Base-by-base conservation (phyloP, 345 rosid genomes). In the Erodium maritimum region DNA sequence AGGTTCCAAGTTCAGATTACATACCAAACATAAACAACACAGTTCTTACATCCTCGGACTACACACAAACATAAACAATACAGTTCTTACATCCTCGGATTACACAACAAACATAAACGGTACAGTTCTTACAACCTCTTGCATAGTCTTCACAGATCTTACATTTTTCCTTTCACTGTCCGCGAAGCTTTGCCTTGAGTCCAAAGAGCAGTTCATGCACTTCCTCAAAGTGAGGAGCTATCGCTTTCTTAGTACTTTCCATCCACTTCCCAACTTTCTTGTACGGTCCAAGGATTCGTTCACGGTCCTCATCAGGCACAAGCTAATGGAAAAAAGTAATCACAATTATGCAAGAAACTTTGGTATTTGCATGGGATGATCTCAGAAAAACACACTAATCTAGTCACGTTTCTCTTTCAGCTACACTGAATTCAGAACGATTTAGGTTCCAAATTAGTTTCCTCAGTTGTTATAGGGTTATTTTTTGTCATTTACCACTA, bases 211-310 rank as follows among this genome's bases (percentile, higher is more conserved):
- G 23, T 46, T 73, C 56, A 53, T 86, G 88, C 50, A 78, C 82
- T 56, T 75, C 86, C 63, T 83, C 84, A 66, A 86, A 86, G 67
- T 81, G 80, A 60, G 90, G 90, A 57, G 58, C 66, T 8, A 82
- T 81, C 20, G 82, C 82, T 25, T 65, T 70, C 59, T 67, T 81
- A 12, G 86, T 80, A 66, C 67, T 65, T 66, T 78, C 81, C 50
- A 83, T 77, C 95, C 95, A 86, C 60, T 77, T 76, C 61, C 67
- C 76, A 50, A 86, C 82, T 74, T 78, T 83, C 73, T 83, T 78
- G 67, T 70, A 64, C 12, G 84, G 84, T 62, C 75, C 70, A 0
- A 83, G 61, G 51, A 83, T 33, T 61, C 82, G 65, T 20, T 52
- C 18, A 11, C 73, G 77, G 57, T 80, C 88, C 65, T 72, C 59